Evolutionary conservation across 2,329 filamentous ascomycete species (phyloP).

Genomic region (Nothomitra cinnamomea): DNA sequence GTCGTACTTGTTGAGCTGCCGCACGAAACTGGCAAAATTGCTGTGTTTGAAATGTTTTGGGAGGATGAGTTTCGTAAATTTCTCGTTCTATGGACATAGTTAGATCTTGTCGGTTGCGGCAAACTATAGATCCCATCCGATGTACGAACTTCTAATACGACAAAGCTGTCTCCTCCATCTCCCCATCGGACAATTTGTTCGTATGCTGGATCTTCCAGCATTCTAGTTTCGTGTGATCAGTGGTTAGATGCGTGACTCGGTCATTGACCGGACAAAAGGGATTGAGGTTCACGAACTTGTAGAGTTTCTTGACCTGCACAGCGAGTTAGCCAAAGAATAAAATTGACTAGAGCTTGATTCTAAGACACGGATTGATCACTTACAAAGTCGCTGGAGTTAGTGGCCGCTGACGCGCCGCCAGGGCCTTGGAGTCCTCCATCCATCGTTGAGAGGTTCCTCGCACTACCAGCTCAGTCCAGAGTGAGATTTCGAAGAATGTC

Average conservation of each 20-base stretch:
- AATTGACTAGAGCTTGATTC: conserved; percentile 11
- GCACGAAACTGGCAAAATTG: conserved; percentile 94
- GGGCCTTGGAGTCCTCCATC: neutral
- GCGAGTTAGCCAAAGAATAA: conserved; percentile 12
- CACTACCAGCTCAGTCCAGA: neutral
- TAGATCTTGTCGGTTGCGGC: neutral
- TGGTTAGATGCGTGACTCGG: conserved; percentile 6
- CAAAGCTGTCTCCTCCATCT: conserved; percentile 86
- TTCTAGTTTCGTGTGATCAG: conserved; percentile 36
- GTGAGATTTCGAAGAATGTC: neutral
- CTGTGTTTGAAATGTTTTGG: conserved; percentile 99
- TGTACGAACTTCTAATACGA: conserved; percentile 70
- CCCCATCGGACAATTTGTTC: conserved; percentile 90
- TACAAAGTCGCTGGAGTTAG: conserved; percentile 93
- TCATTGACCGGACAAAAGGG: neutral
- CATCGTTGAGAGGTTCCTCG: neutral
- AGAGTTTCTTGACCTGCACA: conserved; percentile 80
- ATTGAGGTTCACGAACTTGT: conserved; percentile 52
- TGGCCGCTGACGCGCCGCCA: conserved; percentile 25
- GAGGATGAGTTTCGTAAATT: conserved; percentile 92
- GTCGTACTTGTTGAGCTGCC: conserved; percentile 92
- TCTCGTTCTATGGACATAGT: conserved; percentile 55
- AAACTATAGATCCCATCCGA: conserved; percentile 3
- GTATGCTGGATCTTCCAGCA: conserved; percentile 91
- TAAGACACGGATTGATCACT: conserved; percentile 26